Evolutionary conservation across 306 rosid species (phyloP), one percentile per base, ranked within the genome.

Genomic region (Mimosa bimucronata): DNA sequence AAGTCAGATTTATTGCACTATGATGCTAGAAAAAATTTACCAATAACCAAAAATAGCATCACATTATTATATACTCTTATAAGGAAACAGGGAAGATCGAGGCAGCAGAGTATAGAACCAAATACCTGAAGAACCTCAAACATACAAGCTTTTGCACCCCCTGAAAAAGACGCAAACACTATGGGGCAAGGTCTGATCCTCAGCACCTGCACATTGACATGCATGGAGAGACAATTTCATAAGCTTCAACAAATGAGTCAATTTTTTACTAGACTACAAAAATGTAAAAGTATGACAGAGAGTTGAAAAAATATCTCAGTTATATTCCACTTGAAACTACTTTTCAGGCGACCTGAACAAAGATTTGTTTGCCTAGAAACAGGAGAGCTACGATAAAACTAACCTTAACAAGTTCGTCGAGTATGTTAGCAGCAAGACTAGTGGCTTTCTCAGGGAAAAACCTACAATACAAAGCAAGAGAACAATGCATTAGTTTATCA

Each of bases 101-200:
- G 60, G 41, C 19, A 34, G 38, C 5, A 9, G 13, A 65, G 71
- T 52, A n/a, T 26, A 23, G 31, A 87, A 85, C 21, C 74, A 41
- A 81, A 82, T 83, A 95, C 99, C 99, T 90, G 97, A 81, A 95
- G 91, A 87, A 92, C 84, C 85, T 89, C 89, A 71, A 77, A 74
- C 98, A 95, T 90, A 78, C 97, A 95, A 74, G 97, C 86, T 88
- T 87, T 91, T 55, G 98, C 85, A 81, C 98, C 98, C 16, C 98
- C 98, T 40, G 98, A 92, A 83, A 95, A 92, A 45, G 98, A 92
- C 15, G 92, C 93, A 55, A 95, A 89, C 28, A 95, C 97, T 76
- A 95, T 76, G 23, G 98, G 99, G 83, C 97, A 84, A 37, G 89
- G 95, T 87, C 90, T 89, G 50, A 71, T 75, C 81, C 87, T 94